A percentile compares a stretch with the other conserved stretches of the same genome.
These are phyloP conservation scores for Boeremia exigua DNA, from an alignment of 2,329 filamentous ascomycete genomes.

Conservation along the genomic window DNA sequence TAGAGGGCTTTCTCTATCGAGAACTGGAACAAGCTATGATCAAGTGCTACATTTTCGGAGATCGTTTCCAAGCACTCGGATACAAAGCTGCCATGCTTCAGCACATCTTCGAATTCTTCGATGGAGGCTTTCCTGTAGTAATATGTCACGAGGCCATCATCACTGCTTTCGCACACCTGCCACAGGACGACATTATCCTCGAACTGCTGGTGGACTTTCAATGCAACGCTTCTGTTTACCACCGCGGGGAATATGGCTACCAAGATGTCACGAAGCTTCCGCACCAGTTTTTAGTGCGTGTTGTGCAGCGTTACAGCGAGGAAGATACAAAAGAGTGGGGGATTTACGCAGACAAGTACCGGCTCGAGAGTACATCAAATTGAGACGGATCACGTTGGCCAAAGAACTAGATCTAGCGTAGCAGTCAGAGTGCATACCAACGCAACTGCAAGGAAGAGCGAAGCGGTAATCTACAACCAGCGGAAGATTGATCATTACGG, in stretches of 20 bases:
- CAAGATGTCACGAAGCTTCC: background rate
- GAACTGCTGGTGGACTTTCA: background rate
- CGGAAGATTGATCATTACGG: no score
- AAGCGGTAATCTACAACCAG: no score
- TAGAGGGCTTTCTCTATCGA: no score
- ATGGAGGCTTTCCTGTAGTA: no score
- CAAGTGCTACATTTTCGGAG: background rate
- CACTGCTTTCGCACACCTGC: background rate
- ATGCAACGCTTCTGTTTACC: background rate
- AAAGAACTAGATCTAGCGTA: no score
- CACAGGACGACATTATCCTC: background rate
- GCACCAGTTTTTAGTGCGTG: background rate
- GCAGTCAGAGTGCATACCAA: no score
- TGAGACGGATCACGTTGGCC: no score
- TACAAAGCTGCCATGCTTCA: background rate
- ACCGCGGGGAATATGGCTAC: background rate
- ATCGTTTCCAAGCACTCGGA: background rate
- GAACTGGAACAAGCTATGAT: background rate
- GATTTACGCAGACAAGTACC: background rate
- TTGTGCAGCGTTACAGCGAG: background rate
- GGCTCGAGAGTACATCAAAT: background rate
- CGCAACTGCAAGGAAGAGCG: no score
- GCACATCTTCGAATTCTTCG: no score
- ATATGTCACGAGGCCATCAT: background rate
- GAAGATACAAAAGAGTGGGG: no score